phyloP scores from a whole-genome alignment of 2,329 filamentous ascomycete genomes.

The Aspergillus spinulosporus region DNA sequence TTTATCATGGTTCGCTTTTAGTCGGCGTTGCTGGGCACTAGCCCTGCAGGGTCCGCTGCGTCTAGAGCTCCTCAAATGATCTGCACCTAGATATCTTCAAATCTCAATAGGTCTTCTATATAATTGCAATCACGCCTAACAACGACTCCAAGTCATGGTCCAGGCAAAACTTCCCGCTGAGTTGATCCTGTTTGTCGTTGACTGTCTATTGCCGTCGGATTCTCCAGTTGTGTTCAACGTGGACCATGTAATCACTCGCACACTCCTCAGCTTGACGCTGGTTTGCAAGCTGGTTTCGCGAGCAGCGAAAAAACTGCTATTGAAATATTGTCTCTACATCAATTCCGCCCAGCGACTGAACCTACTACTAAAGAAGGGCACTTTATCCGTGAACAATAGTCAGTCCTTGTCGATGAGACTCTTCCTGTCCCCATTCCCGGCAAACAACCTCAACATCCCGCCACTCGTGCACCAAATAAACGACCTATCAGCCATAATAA shows the following conservation, averaged over 20 bases:
- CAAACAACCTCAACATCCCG: slow-evolving; percentile 6
- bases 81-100: too few relatives aligned
- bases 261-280: slow-evolving; percentile 16
- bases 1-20: too few relatives aligned
- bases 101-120: too few relatives aligned
- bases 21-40: too few relatives aligned
- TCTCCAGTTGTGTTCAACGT: slow-evolving; percentile 9
- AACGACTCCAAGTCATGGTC: neutral
- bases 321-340: slow-evolving; percentile 18
- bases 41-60: too few relatives aligned
- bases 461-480: slow-evolving; percentile 11
- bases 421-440: slow-evolving; percentile 15
- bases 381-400: neutral
- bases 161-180: slow-evolving; percentile 10
- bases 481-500: slow-evolving; percentile 4
- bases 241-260: slow-evolving; percentile 15
- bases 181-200: slow-evolving; percentile 19
- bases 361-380: neutral
- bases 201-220: slow-evolving; percentile 14
- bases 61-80: too few relatives aligned
- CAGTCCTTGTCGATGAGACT: slow-evolving; percentile 8
- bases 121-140: neutral
- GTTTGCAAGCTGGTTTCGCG: slow-evolving; percentile 17
- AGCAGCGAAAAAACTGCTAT: slow-evolving; percentile 15
- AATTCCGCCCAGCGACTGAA: neutral